Evolutionary conservation across 352 stramenopile genomes (phyloP).

Genomic region (Globisporangium spinosum): DNA sequence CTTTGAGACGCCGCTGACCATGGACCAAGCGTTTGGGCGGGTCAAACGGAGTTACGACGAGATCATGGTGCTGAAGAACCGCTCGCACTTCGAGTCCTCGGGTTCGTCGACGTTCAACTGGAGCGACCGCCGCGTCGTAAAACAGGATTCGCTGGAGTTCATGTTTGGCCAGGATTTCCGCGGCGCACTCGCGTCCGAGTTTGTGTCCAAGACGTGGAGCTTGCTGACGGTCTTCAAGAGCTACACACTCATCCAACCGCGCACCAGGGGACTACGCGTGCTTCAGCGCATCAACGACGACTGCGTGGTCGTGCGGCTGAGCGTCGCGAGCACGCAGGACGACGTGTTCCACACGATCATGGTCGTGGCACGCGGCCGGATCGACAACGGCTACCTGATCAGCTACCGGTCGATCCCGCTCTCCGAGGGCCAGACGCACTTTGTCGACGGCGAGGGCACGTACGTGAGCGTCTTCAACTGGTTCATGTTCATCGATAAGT

Average conservation of each 20-base stretch:
- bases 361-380: not conserved
- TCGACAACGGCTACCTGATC: not conserved
- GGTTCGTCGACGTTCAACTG: not conserved
- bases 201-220: not conserved
- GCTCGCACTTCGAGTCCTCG: not conserved
- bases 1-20: not conserved
- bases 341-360: not conserved
- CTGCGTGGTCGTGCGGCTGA: not conserved
- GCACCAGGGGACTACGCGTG: not conserved
- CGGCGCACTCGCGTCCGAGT: not conserved
- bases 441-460: not conserved
- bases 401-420: not conserved
- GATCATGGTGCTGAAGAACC: not conserved
- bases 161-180: not conserved
- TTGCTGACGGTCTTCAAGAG: not conserved
- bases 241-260: not conserved
- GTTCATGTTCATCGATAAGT: constrained; percentile 1
- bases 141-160: not conserved
- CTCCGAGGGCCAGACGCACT: not conserved
- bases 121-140: not conserved
- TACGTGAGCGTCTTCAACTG: constrained; percentile 1
- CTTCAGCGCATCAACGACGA: not conserved
- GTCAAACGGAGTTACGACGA: not conserved
- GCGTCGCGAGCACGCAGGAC: not conserved
- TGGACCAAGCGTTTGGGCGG: not conserved